A percentile compares a stretch with the other conserved stretches of the same genome.
phyloP scores from a whole-genome alignment of 495 filamentous ascomycete genomes.

The Xylaria telfairii region DNA sequence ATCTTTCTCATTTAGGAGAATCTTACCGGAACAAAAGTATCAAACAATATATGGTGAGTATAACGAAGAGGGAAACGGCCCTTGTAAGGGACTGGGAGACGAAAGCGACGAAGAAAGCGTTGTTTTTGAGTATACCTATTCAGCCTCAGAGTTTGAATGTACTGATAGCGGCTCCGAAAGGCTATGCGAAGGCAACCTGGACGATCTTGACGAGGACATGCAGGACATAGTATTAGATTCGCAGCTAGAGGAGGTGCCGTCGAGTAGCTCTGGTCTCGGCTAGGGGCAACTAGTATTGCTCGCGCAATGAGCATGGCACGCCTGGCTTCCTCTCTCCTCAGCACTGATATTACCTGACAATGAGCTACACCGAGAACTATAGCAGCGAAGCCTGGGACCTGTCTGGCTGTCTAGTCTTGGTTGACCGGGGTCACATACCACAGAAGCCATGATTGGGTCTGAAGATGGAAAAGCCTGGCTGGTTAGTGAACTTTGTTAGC shows the following conservation, averaged over 20 bases:
- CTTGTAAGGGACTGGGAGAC: background rate
- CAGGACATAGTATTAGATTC: background rate
- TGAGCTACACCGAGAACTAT: background rate
- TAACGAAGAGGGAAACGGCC: background rate
- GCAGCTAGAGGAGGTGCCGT: background rate
- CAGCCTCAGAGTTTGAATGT: background rate
- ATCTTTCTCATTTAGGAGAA: background rate
- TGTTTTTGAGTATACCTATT: background rate
- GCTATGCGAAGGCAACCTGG: background rate
- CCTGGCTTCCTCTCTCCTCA: background rate
- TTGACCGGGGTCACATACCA: background rate
- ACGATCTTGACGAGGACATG: conserved; percentile 16
- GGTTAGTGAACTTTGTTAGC: background rate
- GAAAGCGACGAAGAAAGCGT: background rate
- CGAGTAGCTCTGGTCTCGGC: background rate
- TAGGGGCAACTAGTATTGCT: background rate
- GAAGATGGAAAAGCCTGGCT: background rate
- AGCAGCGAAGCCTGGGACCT: background rate
- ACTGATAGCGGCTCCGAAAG: background rate
- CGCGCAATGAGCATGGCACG: background rate
- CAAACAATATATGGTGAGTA: conserved; percentile 5
- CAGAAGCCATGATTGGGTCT: background rate
- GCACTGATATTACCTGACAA: background rate
- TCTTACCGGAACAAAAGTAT: background rate
- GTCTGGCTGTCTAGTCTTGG: background rate